phyloP scores from a whole-genome alignment of 176 grass and related monocot genomes.

The Raddia guianensis region DNA sequence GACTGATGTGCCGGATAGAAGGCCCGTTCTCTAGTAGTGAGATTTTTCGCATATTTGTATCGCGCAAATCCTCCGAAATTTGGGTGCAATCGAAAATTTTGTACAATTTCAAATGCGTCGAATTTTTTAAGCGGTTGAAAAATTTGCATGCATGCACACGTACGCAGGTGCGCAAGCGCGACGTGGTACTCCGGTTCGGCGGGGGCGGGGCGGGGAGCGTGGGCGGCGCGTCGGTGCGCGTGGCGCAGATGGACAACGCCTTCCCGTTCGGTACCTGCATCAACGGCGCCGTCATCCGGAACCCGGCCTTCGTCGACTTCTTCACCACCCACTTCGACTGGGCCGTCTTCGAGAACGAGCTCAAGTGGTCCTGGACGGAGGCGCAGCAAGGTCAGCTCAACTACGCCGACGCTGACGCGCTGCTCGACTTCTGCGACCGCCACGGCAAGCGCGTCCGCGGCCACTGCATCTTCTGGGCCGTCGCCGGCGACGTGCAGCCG shows the following conservation, averaged over 20 bases:
- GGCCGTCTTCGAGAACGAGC: conserved; percentile 73
- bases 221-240: background rate
- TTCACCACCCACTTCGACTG: conserved; percentile 56
- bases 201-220: background rate
- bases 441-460: too few relatives aligned
- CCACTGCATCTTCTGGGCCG: too few relatives aligned
- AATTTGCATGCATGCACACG: too few relatives aligned
- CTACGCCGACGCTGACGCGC: background rate
- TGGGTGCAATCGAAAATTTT: too few relatives aligned
- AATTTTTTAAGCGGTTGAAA: too few relatives aligned
- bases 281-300: background rate
- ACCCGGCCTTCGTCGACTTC: conserved; percentile 12
- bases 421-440: too few relatives aligned
- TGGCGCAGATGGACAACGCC: conserved; percentile 20
- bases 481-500: conserved; percentile 15
- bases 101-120: too few relatives aligned
- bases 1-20: too few relatives aligned
- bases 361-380: conserved; percentile 62
- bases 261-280: conserved; percentile 4
- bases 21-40: too few relatives aligned
- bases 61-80: too few relatives aligned
- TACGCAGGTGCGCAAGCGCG: conserved; percentile 52
- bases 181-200: conserved; percentile 43
- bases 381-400: background rate
- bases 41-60: too few relatives aligned